Conservation (phyloP, 257 asterid genomes). For the Orobanche coerulescens region DNA sequence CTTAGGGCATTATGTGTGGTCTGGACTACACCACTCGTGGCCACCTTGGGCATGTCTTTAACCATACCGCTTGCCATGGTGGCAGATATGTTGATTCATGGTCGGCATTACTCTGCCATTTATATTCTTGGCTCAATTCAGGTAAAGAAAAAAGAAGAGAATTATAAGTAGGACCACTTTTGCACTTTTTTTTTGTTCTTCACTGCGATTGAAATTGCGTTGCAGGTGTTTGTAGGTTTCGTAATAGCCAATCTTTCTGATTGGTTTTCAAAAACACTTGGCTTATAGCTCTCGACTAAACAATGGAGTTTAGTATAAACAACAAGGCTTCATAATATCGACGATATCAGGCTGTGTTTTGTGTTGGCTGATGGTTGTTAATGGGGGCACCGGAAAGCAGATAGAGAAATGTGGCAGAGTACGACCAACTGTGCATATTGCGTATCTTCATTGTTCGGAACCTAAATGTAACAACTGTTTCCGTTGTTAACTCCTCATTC, state of each 20-base stretch:
- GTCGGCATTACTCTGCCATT: constrained; percentile 86
- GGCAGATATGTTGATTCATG: constrained; percentile 95
- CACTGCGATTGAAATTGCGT: constrained; percentile 9
- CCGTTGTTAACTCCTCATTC: constrained; percentile 13
- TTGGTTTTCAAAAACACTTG: constrained; percentile 48
- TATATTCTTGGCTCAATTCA: constrained; percentile 87
- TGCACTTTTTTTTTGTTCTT: too few relatives aligned
- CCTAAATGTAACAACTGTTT: neutral
- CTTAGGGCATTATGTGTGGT: constrained; percentile 93
- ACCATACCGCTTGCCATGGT: constrained; percentile 98
- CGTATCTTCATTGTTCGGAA: neutral
- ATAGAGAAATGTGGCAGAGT: constrained; percentile 6
- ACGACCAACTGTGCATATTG: neutral
- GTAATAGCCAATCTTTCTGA: constrained; percentile 80
- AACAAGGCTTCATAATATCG: neutral
- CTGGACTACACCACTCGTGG: constrained; percentile 98
- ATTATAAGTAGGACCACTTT: too few relatives aligned
- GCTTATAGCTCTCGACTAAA: constrained; percentile 37
- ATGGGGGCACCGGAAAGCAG: constrained; percentile 10
- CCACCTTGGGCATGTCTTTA: constrained; percentile 96
- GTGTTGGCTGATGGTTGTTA: neutral
- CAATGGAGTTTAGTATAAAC: neutral
- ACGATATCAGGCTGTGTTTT: neutral
- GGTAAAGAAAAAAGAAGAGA: constrained; percentile 30
- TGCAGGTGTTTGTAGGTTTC: constrained; percentile 91